Conservation (phyloP, 768 basidiomycete species). For the Gloeophyllum trabeum region DNA sequence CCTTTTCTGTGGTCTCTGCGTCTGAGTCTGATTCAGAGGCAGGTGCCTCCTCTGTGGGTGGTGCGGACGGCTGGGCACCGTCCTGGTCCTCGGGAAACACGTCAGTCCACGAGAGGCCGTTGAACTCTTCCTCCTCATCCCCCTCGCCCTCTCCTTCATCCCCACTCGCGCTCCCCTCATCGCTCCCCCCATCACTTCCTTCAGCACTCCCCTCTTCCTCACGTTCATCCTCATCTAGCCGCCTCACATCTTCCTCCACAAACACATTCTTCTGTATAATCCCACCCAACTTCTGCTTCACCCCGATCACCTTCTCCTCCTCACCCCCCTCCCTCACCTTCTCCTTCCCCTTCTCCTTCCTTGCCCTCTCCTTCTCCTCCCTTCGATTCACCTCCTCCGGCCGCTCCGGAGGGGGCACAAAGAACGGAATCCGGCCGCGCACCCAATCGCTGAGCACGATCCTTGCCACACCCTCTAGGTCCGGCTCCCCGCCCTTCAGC, state of each 20-base stretch:
- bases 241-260: constrained; percentile 70
- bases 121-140: constrained; percentile 23
- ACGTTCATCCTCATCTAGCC: constrained; percentile 40
- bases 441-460: constrained; percentile 97
- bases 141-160: constrained; percentile 25
- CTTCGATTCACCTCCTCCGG: constrained; percentile 55
- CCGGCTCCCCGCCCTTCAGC: constrained; percentile 90
- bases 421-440: constrained; percentile 93
- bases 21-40: constrained; percentile 19
- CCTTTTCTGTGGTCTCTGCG: constrained; percentile 27
- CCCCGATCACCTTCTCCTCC: constrained; percentile 35
- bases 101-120: constrained; percentile 67
- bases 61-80: constrained; percentile 4
- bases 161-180: constrained; percentile 23
- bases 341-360: constrained; percentile 30
- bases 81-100: constrained; percentile 50
- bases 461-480: constrained; percentile 85
- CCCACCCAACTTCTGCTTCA: constrained; percentile 78
- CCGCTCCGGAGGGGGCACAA: constrained; percentile 84
- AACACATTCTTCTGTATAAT: constrained; percentile 87
- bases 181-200: constrained; percentile 27
- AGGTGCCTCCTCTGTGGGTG: constrained; percentile 12
- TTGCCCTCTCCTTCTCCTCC: constrained; percentile 30
- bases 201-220: constrained; percentile 23
- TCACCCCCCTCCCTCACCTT: constrained; percentile 35